Conservation (phyloP, 805 yeast genomes). For the Barnettozyma wickerhamii region DNA sequence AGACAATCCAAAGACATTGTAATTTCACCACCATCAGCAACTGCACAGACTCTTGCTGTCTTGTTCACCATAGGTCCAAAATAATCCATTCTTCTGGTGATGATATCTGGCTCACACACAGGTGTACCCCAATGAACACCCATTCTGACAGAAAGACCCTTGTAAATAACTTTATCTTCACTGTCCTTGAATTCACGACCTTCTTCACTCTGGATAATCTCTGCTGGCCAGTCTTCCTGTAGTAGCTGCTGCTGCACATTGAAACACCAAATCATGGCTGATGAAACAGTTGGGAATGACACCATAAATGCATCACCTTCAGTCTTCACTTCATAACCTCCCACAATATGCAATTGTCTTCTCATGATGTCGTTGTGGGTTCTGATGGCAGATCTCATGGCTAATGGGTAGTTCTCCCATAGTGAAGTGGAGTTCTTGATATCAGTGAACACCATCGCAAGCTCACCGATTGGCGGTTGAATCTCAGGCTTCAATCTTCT, state of each 20-base stretch:
- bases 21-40: conserved; percentile 98
- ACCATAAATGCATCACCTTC: conserved; percentile 99
- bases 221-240: conserved; percentile 93
- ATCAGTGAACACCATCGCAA: conserved; percentile 97
- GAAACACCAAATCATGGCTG: conserved; percentile 92
- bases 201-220: conserved; percentile 77
- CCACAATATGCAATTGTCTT: conserved; percentile 83
- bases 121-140: conserved; percentile 99
- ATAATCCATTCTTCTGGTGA: conserved; percentile 96
- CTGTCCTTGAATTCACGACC: conserved; percentile 75
- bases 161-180: conserved; percentile 54
- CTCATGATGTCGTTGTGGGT: conserved; percentile 94
- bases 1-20: conserved; percentile 80
- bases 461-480: conserved; percentile 89
- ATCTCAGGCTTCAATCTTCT: conserved; percentile 87
- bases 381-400: conserved; percentile 96
- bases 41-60: conserved; percentile 87
- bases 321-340: conserved; percentile 97
- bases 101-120: conserved; percentile 90
- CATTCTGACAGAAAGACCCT: conserved; percentile 95
- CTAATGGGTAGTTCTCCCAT: conserved; percentile 91
- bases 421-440: conserved; percentile 88
- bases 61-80: conserved; percentile 98
- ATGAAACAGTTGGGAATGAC: conserved; percentile 86
- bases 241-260: conserved; percentile 82